Conservation (phyloP, 257 asterid genomes). For the Schizonepeta tenuifolia region DNA sequence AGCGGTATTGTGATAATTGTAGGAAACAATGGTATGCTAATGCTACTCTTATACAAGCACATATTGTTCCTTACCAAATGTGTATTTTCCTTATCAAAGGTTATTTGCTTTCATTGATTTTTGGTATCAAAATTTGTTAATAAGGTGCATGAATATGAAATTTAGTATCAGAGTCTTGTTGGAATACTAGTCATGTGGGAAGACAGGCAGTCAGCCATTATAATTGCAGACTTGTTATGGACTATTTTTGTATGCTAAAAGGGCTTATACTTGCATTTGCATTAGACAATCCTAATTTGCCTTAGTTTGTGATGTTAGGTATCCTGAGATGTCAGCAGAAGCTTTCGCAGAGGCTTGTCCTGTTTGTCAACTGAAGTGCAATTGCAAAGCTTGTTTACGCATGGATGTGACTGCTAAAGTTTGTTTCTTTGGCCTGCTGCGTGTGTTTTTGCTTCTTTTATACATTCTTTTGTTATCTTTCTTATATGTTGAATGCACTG, state of each 20-base stretch:
- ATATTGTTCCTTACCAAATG: too few relatives aligned
- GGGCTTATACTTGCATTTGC: too few relatives aligned
- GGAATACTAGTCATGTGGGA: too few relatives aligned
- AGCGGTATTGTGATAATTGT: conserved; percentile 54
- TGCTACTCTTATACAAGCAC: too few relatives aligned
- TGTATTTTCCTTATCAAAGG: too few relatives aligned
- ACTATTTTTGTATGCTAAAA: too few relatives aligned
- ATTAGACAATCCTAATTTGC: background rate
- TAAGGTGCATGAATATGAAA: background rate
- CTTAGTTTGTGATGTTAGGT: conserved; percentile 43
- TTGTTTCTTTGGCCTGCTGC: conserved; percentile 29
- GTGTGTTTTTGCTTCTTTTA: conserved; percentile 2
- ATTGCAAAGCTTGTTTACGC: conserved; percentile 74
- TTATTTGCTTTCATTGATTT: background rate
- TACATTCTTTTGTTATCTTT: conserved; percentile 4
- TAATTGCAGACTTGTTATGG: too few relatives aligned
- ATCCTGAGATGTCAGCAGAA: conserved; percentile 62
- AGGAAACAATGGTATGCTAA: conserved; percentile 46
- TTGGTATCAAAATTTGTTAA: too few relatives aligned
- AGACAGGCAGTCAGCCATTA: too few relatives aligned
- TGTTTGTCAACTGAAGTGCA: conserved; percentile 69
- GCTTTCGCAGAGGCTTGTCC: conserved; percentile 68
- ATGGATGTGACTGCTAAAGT: conserved; percentile 50
- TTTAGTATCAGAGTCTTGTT: too few relatives aligned
- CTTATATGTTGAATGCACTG: conserved; percentile 20